A percentile compares a stretch with the other conserved stretches of the same genome.
Evolutionary conservation across 129 eudicot species (phyloP).

Genomic region (Chrysanthemum lavandulifolium): DNA sequence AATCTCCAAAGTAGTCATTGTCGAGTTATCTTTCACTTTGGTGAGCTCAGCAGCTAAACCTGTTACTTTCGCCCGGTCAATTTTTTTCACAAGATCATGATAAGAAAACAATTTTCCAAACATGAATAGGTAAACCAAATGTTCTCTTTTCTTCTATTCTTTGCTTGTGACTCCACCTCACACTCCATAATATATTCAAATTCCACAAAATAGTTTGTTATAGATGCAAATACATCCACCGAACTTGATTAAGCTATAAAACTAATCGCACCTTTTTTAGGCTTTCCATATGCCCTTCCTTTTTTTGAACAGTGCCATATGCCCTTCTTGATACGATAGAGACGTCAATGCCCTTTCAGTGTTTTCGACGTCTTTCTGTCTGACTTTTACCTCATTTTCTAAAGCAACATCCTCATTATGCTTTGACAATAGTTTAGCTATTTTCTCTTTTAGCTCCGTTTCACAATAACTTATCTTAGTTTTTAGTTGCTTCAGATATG

Average conservation of each 20-base stretch:
- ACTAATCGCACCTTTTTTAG: conserved; percentile 60
- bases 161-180: conserved; percentile 50
- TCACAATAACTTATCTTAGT: too few species aligned
- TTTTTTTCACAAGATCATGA: conserved; percentile 76
- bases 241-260: conserved; percentile 12
- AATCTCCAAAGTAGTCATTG: conserved; percentile 94
- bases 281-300: conserved; percentile 73
- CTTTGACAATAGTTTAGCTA: too few species aligned
- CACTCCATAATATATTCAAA: conserved; percentile 50
- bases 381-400: too few species aligned
- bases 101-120: conserved; percentile 70
- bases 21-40: conserved; percentile 80
- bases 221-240: neutral
- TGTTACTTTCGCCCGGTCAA: conserved; percentile 84
- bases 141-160: conserved; percentile 68
- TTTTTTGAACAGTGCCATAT: conserved; percentile 40
- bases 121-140: conserved; percentile 61
- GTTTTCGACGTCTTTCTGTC: conserved; percentile 51
- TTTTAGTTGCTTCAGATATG: too few species aligned
- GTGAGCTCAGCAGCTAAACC: conserved; percentile 96
- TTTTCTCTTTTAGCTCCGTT: too few species aligned
- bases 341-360: conserved; percentile 60
- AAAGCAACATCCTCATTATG: too few species aligned
- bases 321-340: conserved; percentile 63
- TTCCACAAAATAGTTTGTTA: neutral